Base-by-base conservation (phyloP, 169 alveolate genomes). In the Eimeria brunetti region DNA sequence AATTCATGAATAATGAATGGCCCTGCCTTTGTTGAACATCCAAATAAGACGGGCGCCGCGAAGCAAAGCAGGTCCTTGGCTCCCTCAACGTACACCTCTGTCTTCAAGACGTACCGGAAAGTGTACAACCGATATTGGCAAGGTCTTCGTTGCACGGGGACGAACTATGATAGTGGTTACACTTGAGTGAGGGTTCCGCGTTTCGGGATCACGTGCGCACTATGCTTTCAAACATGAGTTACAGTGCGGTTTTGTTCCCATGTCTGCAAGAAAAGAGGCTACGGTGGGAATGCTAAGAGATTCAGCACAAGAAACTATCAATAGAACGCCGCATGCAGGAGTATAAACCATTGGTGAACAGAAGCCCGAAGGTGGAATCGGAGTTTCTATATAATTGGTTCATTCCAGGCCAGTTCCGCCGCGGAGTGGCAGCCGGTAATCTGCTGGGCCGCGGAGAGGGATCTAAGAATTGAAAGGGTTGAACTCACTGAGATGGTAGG, bases 1-100 rank as follows among this genome's bases (percentile, higher is more conserved):
- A n/a, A 64, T 64, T n/a, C 75, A 64, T 64, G 75, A n/a, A 64
- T 41, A 27, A n/a, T 64, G 75, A 27, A n/a, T 64, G 75, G 38
- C 6, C 27, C 75, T n/a, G 36, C 18, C 75, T 0, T 14, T 64
- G 75, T 8, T 6, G 38, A 20, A 9, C 75, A 38, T 24, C 75
- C 6, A 64, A 27, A 12, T 7, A 64, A 2, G 75, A n/a, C 75
- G 2, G 38, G 8, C 16, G 75, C 75, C 38, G 16, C 41, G 11
- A n/a, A 7, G 41, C 18, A 41, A 14, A 64, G n/a, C 38, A 64
- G n/a, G 24, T 64, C 18, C 18, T 24, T n/a, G 75, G 38, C n/a
- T 24, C 41, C 18, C 38, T 27, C 38, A 41, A 64, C 16, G 75
- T 27, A 38, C 16, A 58, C 12, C 16, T 64, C 18, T 27, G 20